phyloP scores from a whole-genome alignment of 768 basidiomycete species.

The Termitomyces sp. region DNA sequence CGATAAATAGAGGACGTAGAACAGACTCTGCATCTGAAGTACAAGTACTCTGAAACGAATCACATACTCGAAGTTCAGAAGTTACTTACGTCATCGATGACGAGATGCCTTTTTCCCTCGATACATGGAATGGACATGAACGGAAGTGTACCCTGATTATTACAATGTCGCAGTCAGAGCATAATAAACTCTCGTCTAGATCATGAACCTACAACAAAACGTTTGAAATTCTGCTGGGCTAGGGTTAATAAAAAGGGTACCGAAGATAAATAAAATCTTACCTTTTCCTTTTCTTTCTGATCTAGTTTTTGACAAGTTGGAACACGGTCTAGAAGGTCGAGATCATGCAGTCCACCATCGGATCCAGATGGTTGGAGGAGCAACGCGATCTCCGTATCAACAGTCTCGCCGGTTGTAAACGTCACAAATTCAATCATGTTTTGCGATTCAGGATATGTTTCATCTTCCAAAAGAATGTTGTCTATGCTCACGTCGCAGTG shows the following conservation, averaged over 20 bases:
- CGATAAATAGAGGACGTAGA: not conserved
- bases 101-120: not conserved
- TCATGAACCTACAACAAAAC: not conserved
- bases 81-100: not conserved
- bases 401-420: not conserved
- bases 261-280: not conserved
- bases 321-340: not conserved
- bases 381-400: not conserved
- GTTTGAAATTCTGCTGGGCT: not conserved
- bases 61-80: not conserved
- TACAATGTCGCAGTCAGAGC: not conserved
- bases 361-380: not conserved
- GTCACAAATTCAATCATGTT: not conserved
- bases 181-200: not conserved
- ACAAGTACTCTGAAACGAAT: not conserved
- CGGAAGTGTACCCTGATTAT: not conserved
- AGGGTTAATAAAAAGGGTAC: not conserved
- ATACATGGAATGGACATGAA: not conserved
- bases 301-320: not conserved
- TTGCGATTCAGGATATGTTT: not conserved
- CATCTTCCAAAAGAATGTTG: not conserved
- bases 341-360: not conserved
- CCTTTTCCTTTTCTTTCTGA: not conserved
- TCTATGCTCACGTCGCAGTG: no score
- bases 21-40: not conserved